Percentiles rank a stretch among this genome's conserved stretches.
These are phyloP conservation scores for Jasminum sambac DNA, from an alignment of 257 asterid species.

Conservation along the genomic window DNA sequence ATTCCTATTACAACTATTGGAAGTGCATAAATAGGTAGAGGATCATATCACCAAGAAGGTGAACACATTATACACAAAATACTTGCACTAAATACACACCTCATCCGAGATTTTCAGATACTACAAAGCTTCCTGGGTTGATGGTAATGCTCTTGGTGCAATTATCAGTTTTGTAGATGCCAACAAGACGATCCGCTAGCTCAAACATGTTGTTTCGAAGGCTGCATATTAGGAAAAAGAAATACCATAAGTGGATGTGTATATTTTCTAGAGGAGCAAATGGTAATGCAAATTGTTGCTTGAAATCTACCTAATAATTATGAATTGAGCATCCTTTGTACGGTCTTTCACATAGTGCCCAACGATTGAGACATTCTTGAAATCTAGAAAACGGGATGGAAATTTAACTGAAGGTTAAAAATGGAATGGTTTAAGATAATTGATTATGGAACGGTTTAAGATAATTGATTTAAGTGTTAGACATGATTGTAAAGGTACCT, in stretches of 20 bases:
- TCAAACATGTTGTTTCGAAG: slow-evolving; percentile 96
- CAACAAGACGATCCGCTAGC: slow-evolving; percentile 91
- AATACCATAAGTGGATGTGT: not conserved
- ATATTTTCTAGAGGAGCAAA: not conserved
- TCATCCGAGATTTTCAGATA: slow-evolving; percentile 42
- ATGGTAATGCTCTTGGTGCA: slow-evolving; percentile 94
- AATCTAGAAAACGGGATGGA: slow-evolving; percentile 46
- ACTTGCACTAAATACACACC: not conserved
- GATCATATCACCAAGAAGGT: not conserved
- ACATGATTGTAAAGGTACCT: slow-evolving; percentile 40
- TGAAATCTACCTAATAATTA: slow-evolving; percentile 70
- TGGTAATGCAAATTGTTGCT: not conserved
- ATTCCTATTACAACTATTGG: not conserved
- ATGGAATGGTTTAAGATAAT: slow-evolving; percentile 2
- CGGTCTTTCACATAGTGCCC: slow-evolving; percentile 99
- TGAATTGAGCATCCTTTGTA: slow-evolving; percentile 96
- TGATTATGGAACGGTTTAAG: not conserved
- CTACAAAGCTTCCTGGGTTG: slow-evolving; percentile 91
- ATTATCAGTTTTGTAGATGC: slow-evolving; percentile 93
- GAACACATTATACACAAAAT: not conserved
- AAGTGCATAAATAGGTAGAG: not conserved
- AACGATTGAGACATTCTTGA: slow-evolving; percentile 96
- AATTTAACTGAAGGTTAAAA: not conserved
- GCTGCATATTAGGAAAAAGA: slow-evolving; percentile 41
- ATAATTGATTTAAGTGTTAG: not conserved